phyloP scores from a whole-genome alignment of 495 filamentous ascomycete species.

The Hypoxylon fragiforme region DNA sequence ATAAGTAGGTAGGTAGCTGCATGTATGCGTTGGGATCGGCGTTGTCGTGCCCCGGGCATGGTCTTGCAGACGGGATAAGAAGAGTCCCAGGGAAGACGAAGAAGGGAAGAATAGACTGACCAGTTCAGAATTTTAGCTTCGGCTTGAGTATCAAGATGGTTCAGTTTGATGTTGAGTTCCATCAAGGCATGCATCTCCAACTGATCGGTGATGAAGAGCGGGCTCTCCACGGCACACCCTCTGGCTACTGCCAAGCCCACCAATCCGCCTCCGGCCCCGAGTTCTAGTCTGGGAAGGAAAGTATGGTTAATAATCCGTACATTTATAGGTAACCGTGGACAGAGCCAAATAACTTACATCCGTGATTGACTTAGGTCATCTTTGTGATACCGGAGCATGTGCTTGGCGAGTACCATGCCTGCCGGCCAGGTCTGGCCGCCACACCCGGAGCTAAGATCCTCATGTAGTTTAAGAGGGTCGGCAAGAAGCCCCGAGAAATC shows the following conservation, averaged over 20 bases:
- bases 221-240: slow-evolving; percentile 53
- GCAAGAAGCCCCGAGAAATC: slow-evolving; percentile 75
- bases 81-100: no score
- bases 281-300: slow-evolving; percentile 76
- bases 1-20: not conserved
- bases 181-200: slow-evolving; percentile 80
- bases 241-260: slow-evolving; percentile 73
- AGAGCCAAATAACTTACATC: slow-evolving; percentile 66
- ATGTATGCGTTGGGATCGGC: slow-evolving; percentile 1
- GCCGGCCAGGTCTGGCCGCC: slow-evolving; percentile 95
- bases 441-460: slow-evolving; percentile 84
- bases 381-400: slow-evolving; percentile 72
- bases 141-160: slow-evolving; percentile 64
- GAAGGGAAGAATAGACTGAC: slow-evolving; percentile 50
- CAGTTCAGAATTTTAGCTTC: slow-evolving; percentile 73
- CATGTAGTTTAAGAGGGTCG: slow-evolving; percentile 71
- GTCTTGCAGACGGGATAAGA: not conserved
- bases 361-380: slow-evolving; percentile 61
- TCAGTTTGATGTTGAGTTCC: slow-evolving; percentile 79
- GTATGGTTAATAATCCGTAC: no score
- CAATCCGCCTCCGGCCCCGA: slow-evolving; percentile 89
- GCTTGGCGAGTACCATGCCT: slow-evolving; percentile 82
- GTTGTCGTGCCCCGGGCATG: no score
- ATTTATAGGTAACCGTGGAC: no score
- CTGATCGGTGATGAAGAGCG: slow-evolving; percentile 83